Evolutionary conservation across 345 rosid species (phyloP).

Genomic region (Hibiscus trionum): DNA sequence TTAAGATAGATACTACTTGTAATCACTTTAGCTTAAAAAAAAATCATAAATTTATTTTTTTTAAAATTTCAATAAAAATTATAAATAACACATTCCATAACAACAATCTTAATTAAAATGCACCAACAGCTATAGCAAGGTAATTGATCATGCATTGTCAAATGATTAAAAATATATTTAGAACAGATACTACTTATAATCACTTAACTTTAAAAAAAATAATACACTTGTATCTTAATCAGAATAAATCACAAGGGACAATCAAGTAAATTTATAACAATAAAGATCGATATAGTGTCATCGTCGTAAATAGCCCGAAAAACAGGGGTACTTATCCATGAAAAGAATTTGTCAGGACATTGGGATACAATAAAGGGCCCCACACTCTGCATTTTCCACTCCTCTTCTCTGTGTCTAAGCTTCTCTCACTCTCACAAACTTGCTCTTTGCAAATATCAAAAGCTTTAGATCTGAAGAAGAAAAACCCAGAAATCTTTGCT

Average conservation of each 20-base stretch:
- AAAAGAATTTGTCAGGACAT: not conserved
- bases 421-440: constrained; percentile 7
- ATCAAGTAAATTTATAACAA: not conserved
- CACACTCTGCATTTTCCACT: not conserved
- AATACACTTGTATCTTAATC: too few relatives aligned
- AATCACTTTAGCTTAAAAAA: too few relatives aligned
- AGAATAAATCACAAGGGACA: not conserved
- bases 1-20: too few relatives aligned
- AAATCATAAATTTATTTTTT: too few relatives aligned
- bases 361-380: not conserved
- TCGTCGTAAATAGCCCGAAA: not conserved
- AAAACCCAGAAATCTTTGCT: not conserved
- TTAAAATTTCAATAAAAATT: too few relatives aligned
- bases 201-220: too few relatives aligned
- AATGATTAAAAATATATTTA: too few relatives aligned
- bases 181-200: too few relatives aligned
- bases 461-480: constrained; percentile 13
- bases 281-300: not conserved
- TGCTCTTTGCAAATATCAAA: not conserved
- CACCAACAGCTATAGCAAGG: too few relatives aligned
- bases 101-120: too few relatives aligned
- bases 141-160: too few relatives aligned
- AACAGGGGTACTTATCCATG: not conserved
- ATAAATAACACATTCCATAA: too few relatives aligned
- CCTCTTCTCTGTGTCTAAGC: not conserved